Evolutionary conservation across 306 rosid genomes (phyloP), one percentile per base, ranked within the genome.

Genomic region (Vigna mungo): DNA sequence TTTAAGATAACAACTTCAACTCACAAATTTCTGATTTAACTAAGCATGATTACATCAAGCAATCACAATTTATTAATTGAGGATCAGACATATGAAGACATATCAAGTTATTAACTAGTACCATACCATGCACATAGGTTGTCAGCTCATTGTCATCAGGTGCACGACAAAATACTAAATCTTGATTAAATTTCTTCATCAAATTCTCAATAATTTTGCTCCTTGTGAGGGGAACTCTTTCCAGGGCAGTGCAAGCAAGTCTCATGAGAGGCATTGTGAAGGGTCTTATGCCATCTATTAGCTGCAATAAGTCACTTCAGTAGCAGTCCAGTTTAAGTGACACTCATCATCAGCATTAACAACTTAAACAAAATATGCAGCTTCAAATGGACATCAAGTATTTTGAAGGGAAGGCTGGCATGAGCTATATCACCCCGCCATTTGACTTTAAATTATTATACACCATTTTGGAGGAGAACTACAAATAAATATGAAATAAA

Each of bases 231-330:
- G 99, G 97, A 79, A 95, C 96, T 87, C 99, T 84, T 86, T 92
- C 99, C 82, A 89, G 58, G 46, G 97, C 97, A 10, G 99, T 92
- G 80, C 97, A 95, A 51, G 99, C 97, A 81, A 92, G 92, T 82
- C 81, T 88, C 97, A 90, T 95, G 1, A 90, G 96, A 83, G 99
- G 99, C 99, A 95, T 95, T 4, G 89, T 88, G 82, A 90, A 95
- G 55, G 99, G 97, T 78, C 99, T 92, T 76, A 95, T 90, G 61
- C 99, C 97, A 90, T 95, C 97, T 7, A 36, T 62, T 84, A 82
- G 87, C 97, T 95, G 85, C 87, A 86, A 75, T 8, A 41, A 81
- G 73, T 17, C 74, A 81, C 52, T 30, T 58, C 71, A 71, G 74
- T 63, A 81, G 66, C 15, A 44, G 32, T 52, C 58, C 32, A 59